Conservation (phyloP, 257 asterid genomes). For the Prunella vulgaris region DNA sequence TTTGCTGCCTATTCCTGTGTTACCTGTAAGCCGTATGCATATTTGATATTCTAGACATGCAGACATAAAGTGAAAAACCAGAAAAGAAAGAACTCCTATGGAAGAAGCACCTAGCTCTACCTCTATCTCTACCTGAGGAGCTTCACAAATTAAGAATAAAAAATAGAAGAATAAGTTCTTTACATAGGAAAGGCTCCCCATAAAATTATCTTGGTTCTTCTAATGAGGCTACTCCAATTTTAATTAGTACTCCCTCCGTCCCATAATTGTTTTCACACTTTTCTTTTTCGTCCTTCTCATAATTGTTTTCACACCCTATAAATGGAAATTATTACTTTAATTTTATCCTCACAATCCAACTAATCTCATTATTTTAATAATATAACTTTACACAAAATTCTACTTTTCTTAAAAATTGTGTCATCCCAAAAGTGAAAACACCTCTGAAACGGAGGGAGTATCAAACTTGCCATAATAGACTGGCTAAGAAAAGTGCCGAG, state of each 20-base stretch:
- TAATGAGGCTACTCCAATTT: neutral
- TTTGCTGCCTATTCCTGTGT: neutral
- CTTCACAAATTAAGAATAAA: neutral
- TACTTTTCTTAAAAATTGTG: too few species aligned
- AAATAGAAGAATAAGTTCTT: neutral
- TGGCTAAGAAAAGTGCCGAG: neutral
- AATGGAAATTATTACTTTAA: too few species aligned
- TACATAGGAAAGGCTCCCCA: neutral
- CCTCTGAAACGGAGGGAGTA: too few species aligned
- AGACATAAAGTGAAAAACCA: neutral
- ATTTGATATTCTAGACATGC: neutral
- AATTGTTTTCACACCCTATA: too few species aligned
- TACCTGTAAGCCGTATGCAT: neutral
- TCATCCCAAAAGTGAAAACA: too few species aligned
- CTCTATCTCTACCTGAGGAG: neutral
- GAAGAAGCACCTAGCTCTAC: neutral
- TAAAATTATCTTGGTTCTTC: neutral
- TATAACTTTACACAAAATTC: too few species aligned
- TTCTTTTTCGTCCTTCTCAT: too few species aligned
- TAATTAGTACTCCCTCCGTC: neutral
- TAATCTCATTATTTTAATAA: too few species aligned
- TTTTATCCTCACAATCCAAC: too few species aligned
- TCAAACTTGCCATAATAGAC: neutral
- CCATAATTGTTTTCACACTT: too few species aligned
- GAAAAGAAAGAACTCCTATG: neutral